Evolutionary conservation across 768 basidiomycete species (phyloP).

Genomic region (Thelephora aurantiotincta): DNA sequence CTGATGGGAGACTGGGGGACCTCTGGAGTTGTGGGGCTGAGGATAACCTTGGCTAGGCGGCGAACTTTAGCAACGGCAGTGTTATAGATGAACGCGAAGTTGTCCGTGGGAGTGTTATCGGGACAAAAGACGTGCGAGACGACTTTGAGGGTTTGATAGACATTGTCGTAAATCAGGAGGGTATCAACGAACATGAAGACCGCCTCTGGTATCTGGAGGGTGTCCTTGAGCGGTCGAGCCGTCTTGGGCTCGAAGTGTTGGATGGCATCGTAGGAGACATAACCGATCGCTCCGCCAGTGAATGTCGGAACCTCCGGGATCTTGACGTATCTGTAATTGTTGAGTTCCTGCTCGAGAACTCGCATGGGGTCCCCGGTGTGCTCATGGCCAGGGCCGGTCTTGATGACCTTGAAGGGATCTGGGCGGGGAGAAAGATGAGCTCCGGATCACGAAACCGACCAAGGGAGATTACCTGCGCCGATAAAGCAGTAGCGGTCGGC

Average conservation of each 20-base stretch:
- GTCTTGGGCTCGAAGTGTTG: conserved; percentile 96
- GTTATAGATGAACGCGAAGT: conserved; percentile 76
- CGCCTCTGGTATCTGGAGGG: conserved; percentile 83
- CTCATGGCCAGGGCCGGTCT: conserved; percentile 77
- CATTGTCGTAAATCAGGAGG: conserved; percentile 91
- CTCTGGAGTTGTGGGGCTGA: conserved; percentile 40
- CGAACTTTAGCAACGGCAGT: conserved; percentile 76
- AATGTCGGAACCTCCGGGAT: conserved; percentile 89
- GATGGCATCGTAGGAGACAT: conserved; percentile 93
- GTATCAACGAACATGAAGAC: conserved; percentile 96
- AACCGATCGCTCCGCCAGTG: conserved; percentile 95
- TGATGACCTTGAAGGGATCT: conserved; percentile 92
- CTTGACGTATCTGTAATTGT: conserved; percentile 78
- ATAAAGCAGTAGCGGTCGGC: conserved; percentile 93
- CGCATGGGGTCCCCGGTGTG: conserved; percentile 77
- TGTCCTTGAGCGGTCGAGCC: conserved; percentile 56
- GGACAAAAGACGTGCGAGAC: conserved; percentile 94
- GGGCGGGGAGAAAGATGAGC: background rate
- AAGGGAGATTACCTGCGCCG: conserved; percentile 58
- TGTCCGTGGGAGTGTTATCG: conserved; percentile 45
- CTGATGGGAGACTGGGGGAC: conserved; percentile 48
- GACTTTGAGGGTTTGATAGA: conserved; percentile 88
- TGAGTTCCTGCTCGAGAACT: conserved; percentile 73
- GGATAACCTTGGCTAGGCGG: conserved; percentile 59
- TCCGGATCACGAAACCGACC: background rate